phyloP scores from a whole-genome alignment of 805 yeast genomes.

The Kockiozyma suomiensis region DNA sequence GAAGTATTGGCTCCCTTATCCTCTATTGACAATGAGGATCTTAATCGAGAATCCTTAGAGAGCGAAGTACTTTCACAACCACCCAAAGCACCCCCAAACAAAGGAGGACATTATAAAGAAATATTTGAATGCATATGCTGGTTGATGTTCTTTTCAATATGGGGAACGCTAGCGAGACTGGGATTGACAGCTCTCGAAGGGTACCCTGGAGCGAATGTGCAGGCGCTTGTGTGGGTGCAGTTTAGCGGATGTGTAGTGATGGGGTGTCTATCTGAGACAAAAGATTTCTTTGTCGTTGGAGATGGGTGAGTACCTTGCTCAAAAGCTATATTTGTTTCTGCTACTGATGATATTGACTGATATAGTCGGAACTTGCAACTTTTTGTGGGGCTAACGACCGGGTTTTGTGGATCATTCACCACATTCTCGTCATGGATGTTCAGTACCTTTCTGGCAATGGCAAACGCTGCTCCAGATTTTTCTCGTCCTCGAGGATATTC shows the following conservation, averaged over 20 bases:
- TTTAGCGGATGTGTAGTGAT: constrained; percentile 37
- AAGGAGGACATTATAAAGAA: constrained; percentile 1
- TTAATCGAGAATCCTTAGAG: background rate
- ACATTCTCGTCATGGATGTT: constrained; percentile 39
- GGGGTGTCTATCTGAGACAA: constrained; percentile 30
- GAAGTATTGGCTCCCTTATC: background rate
- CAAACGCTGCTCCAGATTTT: constrained; percentile 23
- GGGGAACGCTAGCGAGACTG: constrained; percentile 36
- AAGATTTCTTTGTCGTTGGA: constrained; percentile 15
- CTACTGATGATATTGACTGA: background rate
- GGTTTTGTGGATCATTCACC: constrained; percentile 38
- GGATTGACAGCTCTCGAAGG: constrained; percentile 33
- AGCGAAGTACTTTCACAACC: background rate
- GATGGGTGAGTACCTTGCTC: constrained; percentile 13
- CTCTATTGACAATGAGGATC: background rate
- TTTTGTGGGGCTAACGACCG: constrained; percentile 35
- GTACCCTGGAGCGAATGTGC: constrained; percentile 30
- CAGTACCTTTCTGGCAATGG: constrained; percentile 32
- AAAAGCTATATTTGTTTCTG: background rate
- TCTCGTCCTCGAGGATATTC: constrained; percentile 34
- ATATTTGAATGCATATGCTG: constrained; percentile 18
- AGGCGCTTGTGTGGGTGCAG: constrained; percentile 35
- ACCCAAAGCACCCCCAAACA: too few species aligned
- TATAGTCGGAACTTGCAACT: constrained; percentile 18
- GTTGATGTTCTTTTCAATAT: constrained; percentile 33